Evolutionary conservation across 169 alveolate species (phyloP).

Genomic region (Eimeria mitis): DNA sequence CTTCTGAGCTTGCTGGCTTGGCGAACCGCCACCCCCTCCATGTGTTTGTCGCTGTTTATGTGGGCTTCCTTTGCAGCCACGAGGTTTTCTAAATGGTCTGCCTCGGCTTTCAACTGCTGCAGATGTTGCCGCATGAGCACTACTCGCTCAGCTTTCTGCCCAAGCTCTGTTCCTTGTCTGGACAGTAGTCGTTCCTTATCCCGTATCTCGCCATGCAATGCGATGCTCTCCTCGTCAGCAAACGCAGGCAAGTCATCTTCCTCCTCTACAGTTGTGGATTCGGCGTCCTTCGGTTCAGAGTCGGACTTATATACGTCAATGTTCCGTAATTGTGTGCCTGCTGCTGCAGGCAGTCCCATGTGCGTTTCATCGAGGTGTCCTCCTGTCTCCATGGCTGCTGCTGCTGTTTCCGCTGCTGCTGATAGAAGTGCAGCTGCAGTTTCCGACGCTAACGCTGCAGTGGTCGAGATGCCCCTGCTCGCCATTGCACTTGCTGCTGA

Average conservation of each 20-base stretch:
- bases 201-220: conserved; percentile 28
- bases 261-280: conserved; percentile 25
- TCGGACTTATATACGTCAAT: not conserved
- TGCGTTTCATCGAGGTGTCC: not conserved
- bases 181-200: conserved; percentile 1
- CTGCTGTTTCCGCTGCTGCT: conserved; percentile 40
- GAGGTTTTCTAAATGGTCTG: conserved; percentile 92
- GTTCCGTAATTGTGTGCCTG: not conserved
- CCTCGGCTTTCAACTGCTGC: conserved; percentile 91
- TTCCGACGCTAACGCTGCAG: conserved; percentile 36
- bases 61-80: conserved; percentile 93
- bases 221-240: conserved; percentile 68
- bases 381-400: not conserved
- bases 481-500: not conserved
- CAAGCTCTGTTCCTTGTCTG: conserved; percentile 26
- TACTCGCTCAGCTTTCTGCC: conserved; percentile 69
- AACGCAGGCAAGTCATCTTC: conserved; percentile 75
- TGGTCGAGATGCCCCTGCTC: not conserved
- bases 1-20: conserved; percentile 90
- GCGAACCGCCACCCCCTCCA: conserved; percentile 90
- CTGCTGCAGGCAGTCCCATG: not conserved
- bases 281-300: not conserved
- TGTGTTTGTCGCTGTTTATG: conserved; percentile 94
- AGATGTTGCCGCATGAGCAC: conserved; percentile 62
- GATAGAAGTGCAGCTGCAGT: conserved; percentile 50